phyloP scores from a whole-genome alignment of 768 basidiomycete genomes.

The Mycena floridula region DNA sequence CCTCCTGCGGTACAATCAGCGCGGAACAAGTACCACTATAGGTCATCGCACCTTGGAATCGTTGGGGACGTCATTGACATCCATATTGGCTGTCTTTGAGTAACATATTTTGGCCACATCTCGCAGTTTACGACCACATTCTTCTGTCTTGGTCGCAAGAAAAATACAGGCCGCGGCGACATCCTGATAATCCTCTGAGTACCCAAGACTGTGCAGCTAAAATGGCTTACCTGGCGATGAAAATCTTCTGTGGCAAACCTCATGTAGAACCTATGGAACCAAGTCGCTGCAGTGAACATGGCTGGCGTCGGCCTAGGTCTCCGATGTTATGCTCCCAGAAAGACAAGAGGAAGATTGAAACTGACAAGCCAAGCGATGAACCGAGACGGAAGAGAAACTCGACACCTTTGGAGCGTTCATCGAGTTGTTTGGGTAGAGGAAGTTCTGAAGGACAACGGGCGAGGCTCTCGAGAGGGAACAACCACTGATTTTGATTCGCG shows the following conservation, averaged over 20 bases:
- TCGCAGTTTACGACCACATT: slow-evolving; percentile 80
- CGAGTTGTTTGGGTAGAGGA: slow-evolving; percentile 65
- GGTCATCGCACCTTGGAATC: slow-evolving; percentile 54
- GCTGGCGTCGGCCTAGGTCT: slow-evolving; percentile 75
- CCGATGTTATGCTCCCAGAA: slow-evolving; percentile 7
- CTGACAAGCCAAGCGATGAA: slow-evolving; percentile 71
- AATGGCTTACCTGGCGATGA: slow-evolving; percentile 60
- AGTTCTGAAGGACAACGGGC: slow-evolving; percentile 50
- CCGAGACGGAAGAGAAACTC: slow-evolving; percentile 84
- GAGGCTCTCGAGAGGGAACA: slow-evolving; percentile 59
- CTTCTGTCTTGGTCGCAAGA: slow-evolving; percentile 88
- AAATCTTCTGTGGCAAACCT: slow-evolving; percentile 78
- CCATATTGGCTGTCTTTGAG: slow-evolving; percentile 55
- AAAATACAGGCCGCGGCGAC: slow-evolving; percentile 85
- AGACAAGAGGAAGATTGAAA: slow-evolving; percentile 14
- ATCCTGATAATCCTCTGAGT: slow-evolving; percentile 41
- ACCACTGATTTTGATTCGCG: slow-evolving; percentile 55
- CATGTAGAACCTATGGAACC: slow-evolving; percentile 93
- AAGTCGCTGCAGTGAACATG: slow-evolving; percentile 81
- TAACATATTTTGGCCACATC: slow-evolving; percentile 75
- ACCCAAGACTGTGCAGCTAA: not conserved
- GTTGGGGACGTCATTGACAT: slow-evolving; percentile 48
- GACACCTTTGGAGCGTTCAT: slow-evolving; percentile 74
- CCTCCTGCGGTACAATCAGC: slow-evolving; percentile 43
- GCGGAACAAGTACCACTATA: not conserved